Percentiles rank a stretch among this genome's conserved stretches.
Evolutionary conservation across 2,329 filamentous ascomycete species (phyloP).

Genomic region (Zopfia rhizophila): DNA sequence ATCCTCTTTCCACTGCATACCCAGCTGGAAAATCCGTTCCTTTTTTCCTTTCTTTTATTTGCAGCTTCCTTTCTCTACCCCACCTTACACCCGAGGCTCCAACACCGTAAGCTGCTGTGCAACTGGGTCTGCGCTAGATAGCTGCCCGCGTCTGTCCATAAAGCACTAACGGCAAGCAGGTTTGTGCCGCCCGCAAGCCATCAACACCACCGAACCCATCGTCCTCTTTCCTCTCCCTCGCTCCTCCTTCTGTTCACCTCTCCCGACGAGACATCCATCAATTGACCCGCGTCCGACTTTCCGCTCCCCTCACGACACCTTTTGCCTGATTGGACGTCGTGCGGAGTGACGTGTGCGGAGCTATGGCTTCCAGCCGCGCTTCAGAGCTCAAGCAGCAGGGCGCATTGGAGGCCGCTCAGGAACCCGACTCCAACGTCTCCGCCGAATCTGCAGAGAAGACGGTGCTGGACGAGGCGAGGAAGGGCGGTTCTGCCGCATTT

Average conservation of each 20-base stretch:
- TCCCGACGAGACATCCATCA: slow-evolving; percentile 3
- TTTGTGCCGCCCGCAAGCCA: slow-evolving; percentile 25
- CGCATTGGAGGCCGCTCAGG: slow-evolving; percentile 77
- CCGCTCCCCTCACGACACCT: slow-evolving; percentile 24
- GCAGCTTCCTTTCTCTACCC: neutral
- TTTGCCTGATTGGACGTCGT: neutral
- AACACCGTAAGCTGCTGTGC: slow-evolving; percentile 2
- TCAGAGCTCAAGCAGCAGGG: slow-evolving; percentile 84
- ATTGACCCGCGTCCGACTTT: slow-evolving; percentile 19
- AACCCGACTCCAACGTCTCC: slow-evolving; percentile 74
- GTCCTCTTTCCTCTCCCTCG: neutral
- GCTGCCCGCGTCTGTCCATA: slow-evolving; percentile 17
- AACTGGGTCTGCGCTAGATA: slow-evolving; percentile 12
- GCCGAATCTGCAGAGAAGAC: slow-evolving; percentile 77
- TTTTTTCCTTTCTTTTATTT: slow-evolving; percentile 3
- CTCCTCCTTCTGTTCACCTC: slow-evolving; percentile 8
- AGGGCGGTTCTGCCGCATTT: slow-evolving; percentile 82
- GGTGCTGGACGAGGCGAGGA: slow-evolving; percentile 79
- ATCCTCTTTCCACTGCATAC: too few relatives aligned
- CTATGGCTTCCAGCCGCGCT: slow-evolving; percentile 49
- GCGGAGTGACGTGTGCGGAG: too few relatives aligned
- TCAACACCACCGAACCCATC: slow-evolving; percentile 1
- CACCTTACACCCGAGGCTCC: neutral
- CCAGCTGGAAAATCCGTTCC: too few relatives aligned
- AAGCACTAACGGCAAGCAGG: slow-evolving; percentile 26